phyloP scores from a whole-genome alignment of 2,329 filamentous ascomycete genomes.

The Fusarium agapanthi region DNA sequence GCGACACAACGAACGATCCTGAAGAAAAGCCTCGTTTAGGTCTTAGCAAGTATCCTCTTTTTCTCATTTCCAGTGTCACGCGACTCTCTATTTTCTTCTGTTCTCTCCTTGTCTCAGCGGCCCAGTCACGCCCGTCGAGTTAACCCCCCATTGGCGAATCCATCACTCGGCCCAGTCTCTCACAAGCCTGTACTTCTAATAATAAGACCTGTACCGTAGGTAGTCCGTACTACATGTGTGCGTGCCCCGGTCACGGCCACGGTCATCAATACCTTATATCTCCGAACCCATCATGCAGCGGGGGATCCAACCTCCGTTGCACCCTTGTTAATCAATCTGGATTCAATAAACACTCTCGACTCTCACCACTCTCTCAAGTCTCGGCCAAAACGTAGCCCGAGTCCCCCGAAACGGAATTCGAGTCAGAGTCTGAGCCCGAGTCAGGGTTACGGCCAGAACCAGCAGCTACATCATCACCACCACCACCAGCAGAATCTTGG shows the following conservation, averaged over 20 bases:
- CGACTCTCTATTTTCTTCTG: slow-evolving; percentile 22
- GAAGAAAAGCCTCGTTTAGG: slow-evolving; percentile 14
- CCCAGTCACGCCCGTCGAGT: slow-evolving; percentile 6
- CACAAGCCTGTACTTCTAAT: slow-evolving; percentile 23
- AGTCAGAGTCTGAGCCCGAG: slow-evolving; percentile 24
- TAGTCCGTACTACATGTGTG: slow-evolving; percentile 30
- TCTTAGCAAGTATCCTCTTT: slow-evolving; percentile 19
- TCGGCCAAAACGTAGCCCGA: slow-evolving; percentile 37
- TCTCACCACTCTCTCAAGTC: slow-evolving; percentile 26
- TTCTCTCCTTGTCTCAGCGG: slow-evolving; percentile 16
- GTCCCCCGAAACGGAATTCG: slow-evolving; percentile 21
- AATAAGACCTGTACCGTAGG: slow-evolving; percentile 6
- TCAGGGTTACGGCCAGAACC: slow-evolving; percentile 24
- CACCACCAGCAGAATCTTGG: neutral
- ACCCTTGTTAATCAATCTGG: slow-evolving; percentile 63
- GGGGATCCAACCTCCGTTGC: slow-evolving; percentile 65
- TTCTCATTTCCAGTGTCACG: slow-evolving; percentile 32
- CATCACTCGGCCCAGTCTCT: slow-evolving; percentile 33
- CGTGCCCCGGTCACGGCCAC: slow-evolving; percentile 37
- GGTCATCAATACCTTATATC: slow-evolving; percentile 37
- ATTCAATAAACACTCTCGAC: slow-evolving; percentile 58
- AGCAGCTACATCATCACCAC: slow-evolving; percentile 27
- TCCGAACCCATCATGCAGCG: slow-evolving; percentile 61
- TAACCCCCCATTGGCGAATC: neutral
- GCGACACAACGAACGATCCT: neutral